Percentiles rank a stretch among this genome's conserved stretches.
phyloP scores from a whole-genome alignment of 768 basidiomycete species.

The Cystofilobasidium ferigula region DNA sequence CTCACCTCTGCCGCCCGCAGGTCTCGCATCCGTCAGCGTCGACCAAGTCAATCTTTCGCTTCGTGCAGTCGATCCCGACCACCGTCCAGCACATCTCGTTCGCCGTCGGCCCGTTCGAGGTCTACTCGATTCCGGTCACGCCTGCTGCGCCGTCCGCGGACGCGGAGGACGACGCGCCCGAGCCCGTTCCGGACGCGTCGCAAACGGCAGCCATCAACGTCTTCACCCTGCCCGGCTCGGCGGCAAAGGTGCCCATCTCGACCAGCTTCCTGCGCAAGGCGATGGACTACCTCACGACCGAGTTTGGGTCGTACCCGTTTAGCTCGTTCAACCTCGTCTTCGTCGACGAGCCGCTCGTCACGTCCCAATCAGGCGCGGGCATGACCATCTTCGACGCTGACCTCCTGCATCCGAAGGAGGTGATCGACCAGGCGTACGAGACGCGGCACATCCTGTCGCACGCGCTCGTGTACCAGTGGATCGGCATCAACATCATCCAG shows the following conservation, averaged over 20 bases:
- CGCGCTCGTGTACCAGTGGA: constrained; percentile 89
- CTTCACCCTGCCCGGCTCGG: constrained; percentile 84
- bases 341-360: constrained; percentile 72
- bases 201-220: constrained; percentile 54
- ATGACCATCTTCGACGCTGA: constrained; percentile 68
- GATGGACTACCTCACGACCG: constrained; percentile 82
- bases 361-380: constrained; percentile 74
- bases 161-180: not conserved
- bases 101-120: constrained; percentile 85
- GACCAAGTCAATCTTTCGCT: constrained; percentile 87
- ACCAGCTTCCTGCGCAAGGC: constrained; percentile 69
- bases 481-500: constrained; percentile 88
- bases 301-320: constrained; percentile 93
- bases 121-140: constrained; percentile 48
- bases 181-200: constrained; percentile 17
- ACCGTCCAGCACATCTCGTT: constrained; percentile 95
- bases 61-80: constrained; percentile 70
- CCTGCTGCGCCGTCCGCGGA: constrained; percentile 34
- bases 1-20: constrained; percentile 43
- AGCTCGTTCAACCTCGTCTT: constrained; percentile 83
- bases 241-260: constrained; percentile 57
- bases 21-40: constrained; percentile 87
- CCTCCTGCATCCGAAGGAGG: constrained; percentile 71
- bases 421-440: constrained; percentile 87
- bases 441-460: constrained; percentile 75